A percentile compares a stretch with the other conserved stretches of the same genome.
Evolutionary conservation across 1,139 yeast genomes (phyloP).

Genomic region (Protomyces arabidopsidicola): DNA sequence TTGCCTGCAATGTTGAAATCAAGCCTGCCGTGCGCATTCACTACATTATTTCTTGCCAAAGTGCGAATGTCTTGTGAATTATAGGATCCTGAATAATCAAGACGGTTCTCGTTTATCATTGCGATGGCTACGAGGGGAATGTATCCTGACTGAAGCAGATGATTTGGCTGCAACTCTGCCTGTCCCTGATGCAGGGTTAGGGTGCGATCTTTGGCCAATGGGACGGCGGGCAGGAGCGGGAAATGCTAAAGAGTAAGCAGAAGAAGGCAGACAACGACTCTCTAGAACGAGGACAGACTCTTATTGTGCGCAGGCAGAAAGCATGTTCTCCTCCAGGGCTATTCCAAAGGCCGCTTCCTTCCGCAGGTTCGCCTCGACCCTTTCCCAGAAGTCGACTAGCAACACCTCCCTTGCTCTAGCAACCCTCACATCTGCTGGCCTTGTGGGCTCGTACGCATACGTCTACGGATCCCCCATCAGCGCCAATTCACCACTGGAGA

Average conservation of each 20-base stretch:
- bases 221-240: too few species aligned
- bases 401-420: slow-evolving; percentile 34
- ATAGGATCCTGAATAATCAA: too few species aligned
- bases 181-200: too few species aligned
- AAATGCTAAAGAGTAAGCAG: neutral
- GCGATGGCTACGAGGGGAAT: too few species aligned
- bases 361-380: slow-evolving; percentile 26
- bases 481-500: slow-evolving; percentile 99
- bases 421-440: slow-evolving; percentile 35
- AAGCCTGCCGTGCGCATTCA: too few species aligned
- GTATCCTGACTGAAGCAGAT: neutral
- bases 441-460: slow-evolving; percentile 45
- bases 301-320: neutral
- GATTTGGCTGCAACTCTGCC: neutral
- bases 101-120: too few species aligned
- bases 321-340: slow-evolving; percentile 19
- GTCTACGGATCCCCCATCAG: slow-evolving; percentile 77
- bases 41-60: too few species aligned
- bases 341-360: slow-evolving; percentile 25
- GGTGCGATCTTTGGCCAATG: too few species aligned
- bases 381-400: slow-evolving; percentile 28
- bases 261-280: neutral
- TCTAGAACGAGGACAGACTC: too few species aligned
- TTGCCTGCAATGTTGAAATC: too few species aligned
- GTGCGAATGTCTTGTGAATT: too few species aligned